Percentiles rank a stretch among this genome's conserved stretches.
phyloP scores from a whole-genome alignment of 345 rosid genomes.

The Arabis alpina region DNA sequence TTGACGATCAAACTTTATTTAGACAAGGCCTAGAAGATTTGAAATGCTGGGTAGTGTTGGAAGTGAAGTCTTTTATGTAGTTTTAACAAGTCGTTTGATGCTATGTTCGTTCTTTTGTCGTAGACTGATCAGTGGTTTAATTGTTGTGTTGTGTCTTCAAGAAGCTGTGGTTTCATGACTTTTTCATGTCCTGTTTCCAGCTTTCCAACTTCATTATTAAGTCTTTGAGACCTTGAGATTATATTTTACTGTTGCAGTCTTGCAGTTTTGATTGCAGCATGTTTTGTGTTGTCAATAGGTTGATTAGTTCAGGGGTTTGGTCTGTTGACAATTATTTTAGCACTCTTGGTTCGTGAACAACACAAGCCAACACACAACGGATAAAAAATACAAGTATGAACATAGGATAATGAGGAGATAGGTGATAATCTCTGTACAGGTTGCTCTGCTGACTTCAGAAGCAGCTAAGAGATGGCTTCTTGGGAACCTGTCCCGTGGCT shows the following conservation, averaged over 20 bases:
- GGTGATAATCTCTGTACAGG: background rate
- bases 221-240: constrained; percentile 19
- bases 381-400: constrained; percentile 10
- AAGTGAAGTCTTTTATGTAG: constrained; percentile 16
- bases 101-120: constrained; percentile 15
- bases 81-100: constrained; percentile 34
- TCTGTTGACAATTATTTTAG: constrained; percentile 6
- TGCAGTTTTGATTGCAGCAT: constrained; percentile 14
- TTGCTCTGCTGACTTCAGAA: constrained; percentile 48
- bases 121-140: constrained; percentile 36
- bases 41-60: constrained; percentile 24
- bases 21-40: constrained; percentile 37
- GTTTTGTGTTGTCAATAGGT: constrained; percentile 7
- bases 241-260: background rate
- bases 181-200: constrained; percentile 16
- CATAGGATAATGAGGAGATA: background rate
- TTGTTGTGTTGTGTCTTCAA: constrained; percentile 24
- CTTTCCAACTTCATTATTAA: constrained; percentile 26
- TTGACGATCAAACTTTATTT: constrained; percentile 14
- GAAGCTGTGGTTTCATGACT: constrained; percentile 34
- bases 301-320: constrained; percentile 12
- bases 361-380: constrained; percentile 26
- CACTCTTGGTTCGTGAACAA: constrained; percentile 20
- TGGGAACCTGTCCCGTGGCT: constrained; percentile 70
- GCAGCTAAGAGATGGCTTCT: constrained; percentile 62